Conservation (phyloP, 176 grass and related monocot genomes). For the Rhynchospora breviuscula region DNA sequence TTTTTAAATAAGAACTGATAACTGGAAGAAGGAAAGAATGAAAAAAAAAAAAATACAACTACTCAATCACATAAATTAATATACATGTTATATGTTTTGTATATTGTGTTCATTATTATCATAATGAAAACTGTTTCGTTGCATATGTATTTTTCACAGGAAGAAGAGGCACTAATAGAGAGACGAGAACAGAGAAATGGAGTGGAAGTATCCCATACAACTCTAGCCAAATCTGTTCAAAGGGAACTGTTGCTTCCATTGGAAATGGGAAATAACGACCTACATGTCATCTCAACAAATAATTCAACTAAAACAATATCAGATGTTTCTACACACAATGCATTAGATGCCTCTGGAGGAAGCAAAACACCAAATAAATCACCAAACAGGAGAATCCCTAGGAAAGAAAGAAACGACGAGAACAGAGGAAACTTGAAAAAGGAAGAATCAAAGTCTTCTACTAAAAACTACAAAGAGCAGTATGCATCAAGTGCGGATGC, state of each 20-base stretch:
- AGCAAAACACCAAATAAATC: slow-evolving; percentile 1
- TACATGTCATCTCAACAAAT: slow-evolving; percentile 10
- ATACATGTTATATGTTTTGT: not conserved
- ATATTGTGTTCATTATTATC: not conserved
- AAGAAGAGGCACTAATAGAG: not conserved
- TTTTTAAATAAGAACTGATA: not conserved
- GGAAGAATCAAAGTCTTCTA: not conserved
- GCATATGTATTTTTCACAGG: not conserved
- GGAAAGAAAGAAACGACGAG: not conserved
- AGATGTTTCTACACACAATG: slow-evolving; percentile 10
- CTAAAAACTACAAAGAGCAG: not conserved
- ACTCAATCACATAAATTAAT: not conserved
- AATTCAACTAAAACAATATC: not conserved
- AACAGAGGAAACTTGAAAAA: not conserved
- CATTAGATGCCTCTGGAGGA: slow-evolving; percentile 13
- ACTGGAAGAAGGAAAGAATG: not conserved
- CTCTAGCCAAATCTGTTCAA: slow-evolving; percentile 11
- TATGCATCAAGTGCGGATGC: not conserved
- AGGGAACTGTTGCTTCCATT: slow-evolving; percentile 11
- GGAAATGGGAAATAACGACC: not conserved
- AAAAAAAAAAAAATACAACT: not conserved
- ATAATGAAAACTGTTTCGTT: not conserved
- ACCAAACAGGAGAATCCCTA: not conserved
- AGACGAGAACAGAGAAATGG: not conserved
- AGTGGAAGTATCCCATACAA: not conserved